Conservation (phyloP, 768 basidiomycete genomes). For the Agrocybe praecox region DNA sequence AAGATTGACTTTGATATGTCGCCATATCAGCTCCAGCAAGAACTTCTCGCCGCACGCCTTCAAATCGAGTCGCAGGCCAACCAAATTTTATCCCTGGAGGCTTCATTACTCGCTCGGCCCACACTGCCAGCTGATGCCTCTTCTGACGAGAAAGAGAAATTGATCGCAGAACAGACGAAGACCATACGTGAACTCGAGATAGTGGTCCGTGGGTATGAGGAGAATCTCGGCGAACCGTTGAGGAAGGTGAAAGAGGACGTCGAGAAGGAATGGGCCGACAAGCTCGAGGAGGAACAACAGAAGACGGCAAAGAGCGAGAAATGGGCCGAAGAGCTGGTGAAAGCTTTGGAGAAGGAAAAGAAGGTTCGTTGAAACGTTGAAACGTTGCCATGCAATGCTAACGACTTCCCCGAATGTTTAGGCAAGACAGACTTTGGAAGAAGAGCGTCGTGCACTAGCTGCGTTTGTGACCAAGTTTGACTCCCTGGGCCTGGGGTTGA, state of each 20-base stretch:
- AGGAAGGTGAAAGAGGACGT: constrained; percentile 70
- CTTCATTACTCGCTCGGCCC: constrained; percentile 72
- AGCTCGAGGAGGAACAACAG: constrained; percentile 58
- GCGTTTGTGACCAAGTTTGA: constrained; percentile 86
- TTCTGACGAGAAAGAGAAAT: constrained; percentile 72
- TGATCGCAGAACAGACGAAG: constrained; percentile 73
- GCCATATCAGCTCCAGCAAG: constrained; percentile 90
- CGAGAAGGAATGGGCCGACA: constrained; percentile 70
- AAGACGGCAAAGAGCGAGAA: constrained; percentile 68
- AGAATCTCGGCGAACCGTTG: constrained; percentile 70
- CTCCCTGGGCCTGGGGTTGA: constrained; percentile 57
- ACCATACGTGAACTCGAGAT: constrained; percentile 81
- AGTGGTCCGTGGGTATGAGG: constrained; percentile 69
- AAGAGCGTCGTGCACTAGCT: constrained; percentile 75
- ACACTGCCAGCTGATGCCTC: constrained; percentile 65
- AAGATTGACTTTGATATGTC: constrained; percentile 92
- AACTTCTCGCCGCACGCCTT: constrained; percentile 75
- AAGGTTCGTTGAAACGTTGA: constrained; percentile 41
- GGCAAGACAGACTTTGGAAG: constrained; percentile 67
- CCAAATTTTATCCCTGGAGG: constrained; percentile 85
- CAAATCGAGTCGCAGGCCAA: constrained; percentile 80
- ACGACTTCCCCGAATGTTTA: constrained; percentile 20
- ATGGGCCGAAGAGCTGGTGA: constrained; percentile 77
- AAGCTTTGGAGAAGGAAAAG: constrained; percentile 79
- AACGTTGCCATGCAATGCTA: background rate